Evolutionary conservation across 139 green algal species (phyloP), one percentile per base, ranked within the genome.

Genomic region (Eudorina sp.): DNA sequence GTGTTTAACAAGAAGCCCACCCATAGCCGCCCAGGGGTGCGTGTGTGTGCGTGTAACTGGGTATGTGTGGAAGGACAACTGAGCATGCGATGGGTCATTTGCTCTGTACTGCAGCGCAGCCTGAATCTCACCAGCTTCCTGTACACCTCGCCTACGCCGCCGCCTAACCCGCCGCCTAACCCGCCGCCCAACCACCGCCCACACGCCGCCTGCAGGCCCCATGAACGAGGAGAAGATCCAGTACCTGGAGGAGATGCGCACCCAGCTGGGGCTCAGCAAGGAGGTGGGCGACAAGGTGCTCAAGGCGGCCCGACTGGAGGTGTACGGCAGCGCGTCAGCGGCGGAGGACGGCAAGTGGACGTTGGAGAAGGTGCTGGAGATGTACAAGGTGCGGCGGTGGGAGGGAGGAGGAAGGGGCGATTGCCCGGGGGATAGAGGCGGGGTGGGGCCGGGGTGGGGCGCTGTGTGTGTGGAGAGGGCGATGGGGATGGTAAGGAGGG

Each of bases 181-280:
- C 68, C 53, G 25, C 51, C n/a, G 36, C 75, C 75, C 27, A 16
- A 53, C 46, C 36, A n/a, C n/a, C n/a, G n/a, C n/a, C n/a, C n/a
- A n/a, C n/a, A n/a, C n/a, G n/a, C n/a, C n/a, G n/a, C n/a, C n/a
- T 53, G 11, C 74, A 86, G 95, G 95, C 76, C 92, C 91, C 19
- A 43, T 99, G 53, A 97, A 92, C 36, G 89, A 93, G 53, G 95
- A 97, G 79, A 95, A 95, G 66, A 92, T 88, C 19, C 88, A 94
- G 53, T 94, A 96, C 75, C 93, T 99, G 84, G 96, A 98, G 66
- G 91, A 94, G 58, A 90, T 99, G 89, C 93, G 96, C 29, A 76
- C 90, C 40, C 93, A 99, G 91, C 96, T 99, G 89, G 95, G 94
- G 23, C 80, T 99, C 45, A 83, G 83, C 43, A 95, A 99, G 93